Evolutionary conservation across 805 yeast genomes (phyloP).

Genomic region (Babjeviella inositovora): DNA sequence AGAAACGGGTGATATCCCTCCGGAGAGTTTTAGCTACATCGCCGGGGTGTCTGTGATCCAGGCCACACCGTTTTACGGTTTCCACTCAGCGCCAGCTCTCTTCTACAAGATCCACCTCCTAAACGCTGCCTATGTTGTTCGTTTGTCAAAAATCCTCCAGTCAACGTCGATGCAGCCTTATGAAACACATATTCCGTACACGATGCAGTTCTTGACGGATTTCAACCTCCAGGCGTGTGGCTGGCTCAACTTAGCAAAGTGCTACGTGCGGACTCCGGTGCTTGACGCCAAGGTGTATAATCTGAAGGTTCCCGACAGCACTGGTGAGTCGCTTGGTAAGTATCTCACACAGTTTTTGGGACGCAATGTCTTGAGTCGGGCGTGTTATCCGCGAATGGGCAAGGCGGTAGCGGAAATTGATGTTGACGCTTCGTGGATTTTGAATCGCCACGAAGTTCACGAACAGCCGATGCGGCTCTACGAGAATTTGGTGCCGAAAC

Average conservation of each 20-base stretch:
- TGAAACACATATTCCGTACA: slow-evolving; percentile 71
- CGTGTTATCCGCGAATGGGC: slow-evolving; percentile 34
- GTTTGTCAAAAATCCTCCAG: slow-evolving; percentile 32
- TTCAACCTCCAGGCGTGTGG: slow-evolving; percentile 76
- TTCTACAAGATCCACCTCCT: slow-evolving; percentile 56
- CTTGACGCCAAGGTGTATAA: too few relatives aligned
- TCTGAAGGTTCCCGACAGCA: slow-evolving; percentile 11
- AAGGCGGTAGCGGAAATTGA: slow-evolving; percentile 61
- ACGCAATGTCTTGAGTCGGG: slow-evolving; percentile 15
- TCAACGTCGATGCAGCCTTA: slow-evolving; percentile 28
- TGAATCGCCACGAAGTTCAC: slow-evolving; percentile 29
- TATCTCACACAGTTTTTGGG: slow-evolving; percentile 15
- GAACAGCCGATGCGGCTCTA: too few relatives aligned
- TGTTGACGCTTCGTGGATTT: slow-evolving; percentile 38
- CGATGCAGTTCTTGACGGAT: slow-evolving; percentile 68
- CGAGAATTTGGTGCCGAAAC: too few relatives aligned
- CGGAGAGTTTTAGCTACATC: slow-evolving; percentile 19
- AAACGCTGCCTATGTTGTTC: slow-evolving; percentile 40
- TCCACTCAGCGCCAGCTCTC: slow-evolving; percentile 41
- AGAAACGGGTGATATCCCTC: slow-evolving; percentile 2
- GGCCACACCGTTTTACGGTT: slow-evolving; percentile 80
- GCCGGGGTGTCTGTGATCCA: slow-evolving; percentile 51
- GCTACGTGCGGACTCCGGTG: slow-evolving; percentile 44
- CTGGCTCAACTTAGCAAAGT: slow-evolving; percentile 37
- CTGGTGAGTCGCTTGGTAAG: slow-evolving; percentile 10